A percentile compares a stretch with the other conserved stretches of the same genome.
Evolutionary conservation across 106 monocot species (phyloP).

Genomic region (Dendrobium officinale): DNA sequence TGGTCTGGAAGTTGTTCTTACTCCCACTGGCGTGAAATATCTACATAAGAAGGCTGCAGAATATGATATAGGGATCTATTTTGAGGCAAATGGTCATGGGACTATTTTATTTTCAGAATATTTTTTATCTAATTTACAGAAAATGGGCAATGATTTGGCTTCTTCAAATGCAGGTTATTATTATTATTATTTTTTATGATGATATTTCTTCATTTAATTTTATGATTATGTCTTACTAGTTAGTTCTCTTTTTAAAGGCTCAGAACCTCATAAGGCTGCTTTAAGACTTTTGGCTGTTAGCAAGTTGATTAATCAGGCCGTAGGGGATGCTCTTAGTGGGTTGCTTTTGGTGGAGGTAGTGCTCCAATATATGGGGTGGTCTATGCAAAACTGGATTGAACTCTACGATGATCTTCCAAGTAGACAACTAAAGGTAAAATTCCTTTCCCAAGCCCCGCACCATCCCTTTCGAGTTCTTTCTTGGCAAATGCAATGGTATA

Average conservation of each 20-base stretch:
- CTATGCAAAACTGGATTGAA: conserved; percentile 64
- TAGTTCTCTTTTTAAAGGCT: conserved; percentile 29
- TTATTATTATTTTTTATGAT: conserved; percentile 2
- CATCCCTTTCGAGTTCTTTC: background rate
- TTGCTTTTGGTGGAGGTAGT: conserved; percentile 87
- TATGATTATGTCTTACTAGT: background rate
- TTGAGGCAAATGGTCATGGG: conserved; percentile 97
- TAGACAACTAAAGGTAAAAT: conserved; percentile 77
- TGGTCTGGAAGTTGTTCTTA: conserved; percentile 75
- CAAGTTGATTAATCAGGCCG: conserved; percentile 84
- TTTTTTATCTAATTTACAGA: conserved; percentile 40
- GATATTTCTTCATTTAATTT: background rate
- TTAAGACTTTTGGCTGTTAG: conserved; percentile 68
- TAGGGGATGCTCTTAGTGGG: conserved; percentile 89
- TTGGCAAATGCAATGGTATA: background rate
- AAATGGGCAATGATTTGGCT: conserved; percentile 28
- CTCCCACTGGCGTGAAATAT: conserved; percentile 88
- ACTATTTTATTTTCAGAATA: conserved; percentile 67
- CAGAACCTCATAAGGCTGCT: conserved; percentile 56
- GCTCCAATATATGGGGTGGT: conserved; percentile 71
- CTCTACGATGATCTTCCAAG: conserved; percentile 89
- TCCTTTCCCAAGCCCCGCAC: background rate
- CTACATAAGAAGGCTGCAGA: conserved; percentile 80
- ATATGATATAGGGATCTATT: conserved; percentile 89
- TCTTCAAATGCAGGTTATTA: conserved; percentile 42